A percentile compares a stretch with the other conserved stretches of the same genome.
phyloP scores from a whole-genome alignment of 805 yeast genomes.

The Candida boleticola region DNA sequence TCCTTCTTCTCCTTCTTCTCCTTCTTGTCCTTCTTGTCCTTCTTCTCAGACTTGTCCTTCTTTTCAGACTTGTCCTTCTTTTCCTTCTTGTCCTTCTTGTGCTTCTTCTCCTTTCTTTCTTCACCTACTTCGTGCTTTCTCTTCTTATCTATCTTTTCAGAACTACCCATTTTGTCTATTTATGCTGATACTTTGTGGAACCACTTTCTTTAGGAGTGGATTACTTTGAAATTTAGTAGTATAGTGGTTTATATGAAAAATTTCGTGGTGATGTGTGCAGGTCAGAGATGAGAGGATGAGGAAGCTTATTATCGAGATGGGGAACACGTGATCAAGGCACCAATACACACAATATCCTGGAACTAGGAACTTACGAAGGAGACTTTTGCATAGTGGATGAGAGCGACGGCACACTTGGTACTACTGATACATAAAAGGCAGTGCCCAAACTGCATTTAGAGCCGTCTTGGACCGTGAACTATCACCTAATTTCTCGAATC shows the following conservation, averaged over 20 bases:
- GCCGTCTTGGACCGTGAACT: no score
- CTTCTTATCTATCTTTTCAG: slow-evolving; percentile 19
- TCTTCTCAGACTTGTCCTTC: slow-evolving; percentile 32
- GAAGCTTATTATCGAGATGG: not conserved
- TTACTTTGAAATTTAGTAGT: no score
- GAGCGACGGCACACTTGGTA: no score
- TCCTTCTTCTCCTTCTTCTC: slow-evolving; percentile 12
- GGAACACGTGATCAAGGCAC: no score
- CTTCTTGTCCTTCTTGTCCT: slow-evolving; percentile 20
- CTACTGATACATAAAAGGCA: no score
- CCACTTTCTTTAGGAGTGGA: not conserved
- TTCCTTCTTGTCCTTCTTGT: slow-evolving; percentile 25
- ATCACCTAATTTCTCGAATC: no score
- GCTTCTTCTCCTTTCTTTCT: slow-evolving; percentile 13
- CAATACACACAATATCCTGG: no score
- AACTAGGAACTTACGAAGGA: no score
- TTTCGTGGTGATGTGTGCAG: not conserved
- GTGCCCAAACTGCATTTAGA: no score
- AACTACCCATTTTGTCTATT: slow-evolving; percentile 11
- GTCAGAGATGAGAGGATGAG: not conserved
- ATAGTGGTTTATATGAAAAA: not conserved
- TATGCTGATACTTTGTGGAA: not conserved
- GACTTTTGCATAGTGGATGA: no score
- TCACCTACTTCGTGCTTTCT: slow-evolving; percentile 14
- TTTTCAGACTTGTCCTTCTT: slow-evolving; percentile 41